A percentile compares a stretch with the other conserved stretches of the same genome.
These are phyloP conservation scores for Didymellaceae sp. DNA, from an alignment of 2,329 filamentous ascomycete species.

Conservation along the genomic window DNA sequence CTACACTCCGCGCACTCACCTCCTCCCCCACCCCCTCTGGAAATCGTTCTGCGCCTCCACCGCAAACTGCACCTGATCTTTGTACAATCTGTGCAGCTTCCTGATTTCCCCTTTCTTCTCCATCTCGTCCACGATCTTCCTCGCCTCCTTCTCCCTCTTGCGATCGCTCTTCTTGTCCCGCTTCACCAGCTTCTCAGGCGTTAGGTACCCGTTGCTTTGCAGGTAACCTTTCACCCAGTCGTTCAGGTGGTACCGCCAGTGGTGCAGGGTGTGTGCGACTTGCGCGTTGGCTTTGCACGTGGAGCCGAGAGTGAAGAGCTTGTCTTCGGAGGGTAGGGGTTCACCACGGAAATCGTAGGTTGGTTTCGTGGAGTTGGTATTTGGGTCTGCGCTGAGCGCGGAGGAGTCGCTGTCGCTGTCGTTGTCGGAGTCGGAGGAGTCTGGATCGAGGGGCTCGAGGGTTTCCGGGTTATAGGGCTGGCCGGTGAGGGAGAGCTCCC, in stretches of 20 bases:
- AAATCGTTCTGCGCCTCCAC: slow-evolving; percentile 40
- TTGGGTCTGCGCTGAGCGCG: slow-evolving; percentile 36
- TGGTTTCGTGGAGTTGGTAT: slow-evolving; percentile 25
- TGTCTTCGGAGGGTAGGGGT: slow-evolving; percentile 36
- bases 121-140: slow-evolving; percentile 71
- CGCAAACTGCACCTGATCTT: slow-evolving; percentile 58
- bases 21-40: slow-evolving; percentile 31
- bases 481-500: slow-evolving; percentile 67
- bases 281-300: slow-evolving; percentile 69
- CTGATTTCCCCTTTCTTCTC: slow-evolving; percentile 63
- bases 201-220: slow-evolving; percentile 63
- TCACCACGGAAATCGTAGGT: slow-evolving; percentile 37
- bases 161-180: slow-evolving; percentile 67
- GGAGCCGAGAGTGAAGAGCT: slow-evolving; percentile 39
- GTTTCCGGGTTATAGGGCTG: slow-evolving; percentile 70
- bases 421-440: slow-evolving; percentile 40
- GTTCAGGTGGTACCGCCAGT: slow-evolving; percentile 79
- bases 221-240: slow-evolving; percentile 72
- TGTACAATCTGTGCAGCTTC: slow-evolving; percentile 70
- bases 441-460: slow-evolving; percentile 64
- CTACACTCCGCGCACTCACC: not conserved
- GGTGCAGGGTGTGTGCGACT: slow-evolving; percentile 73
- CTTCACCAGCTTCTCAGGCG: slow-evolving; percentile 63
- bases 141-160: slow-evolving; percentile 65
- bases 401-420: slow-evolving; percentile 28